A percentile compares a stretch with the other conserved stretches of the same genome.
Conservation (phyloP, 2,329 filamentous ascomycete species). For the Colletotrichum simmondsii region DNA sequence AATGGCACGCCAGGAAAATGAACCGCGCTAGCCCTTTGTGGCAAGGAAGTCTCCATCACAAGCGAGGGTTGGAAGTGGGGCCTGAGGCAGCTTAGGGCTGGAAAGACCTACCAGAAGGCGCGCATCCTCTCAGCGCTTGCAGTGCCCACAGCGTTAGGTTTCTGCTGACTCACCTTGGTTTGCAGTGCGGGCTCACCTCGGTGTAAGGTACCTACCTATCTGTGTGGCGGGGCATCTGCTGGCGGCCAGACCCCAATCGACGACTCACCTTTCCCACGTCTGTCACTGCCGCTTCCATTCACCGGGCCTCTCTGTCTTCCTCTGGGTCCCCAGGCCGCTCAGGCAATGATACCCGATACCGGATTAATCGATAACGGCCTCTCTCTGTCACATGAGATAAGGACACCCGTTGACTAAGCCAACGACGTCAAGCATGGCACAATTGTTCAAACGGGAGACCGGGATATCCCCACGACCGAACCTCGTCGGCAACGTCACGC, state of each 20-base stretch:
- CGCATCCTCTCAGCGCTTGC: neutral
- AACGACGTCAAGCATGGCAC: neutral
- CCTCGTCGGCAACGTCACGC: conserved; percentile 26
- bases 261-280: neutral
- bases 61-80: conserved; percentile 47
- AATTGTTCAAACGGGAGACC: neutral
- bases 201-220: too few relatives aligned
- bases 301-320: too few relatives aligned
- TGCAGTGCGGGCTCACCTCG: neutral
- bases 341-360: neutral
- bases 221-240: neutral
- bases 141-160: neutral
- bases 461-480: conserved; percentile 6
- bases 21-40: conserved; percentile 45
- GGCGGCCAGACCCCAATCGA: neutral
- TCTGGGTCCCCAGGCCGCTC: too few relatives aligned
- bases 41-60: conserved; percentile 43
- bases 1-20: conserved; percentile 6
- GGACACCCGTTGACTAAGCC: conserved; percentile 13
- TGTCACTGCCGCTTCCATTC: neutral
- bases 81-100: conserved; percentile 50
- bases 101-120: conserved; percentile 47
- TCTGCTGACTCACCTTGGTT: conserved; percentile 5
- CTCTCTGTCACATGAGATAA: neutral
- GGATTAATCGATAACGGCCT: neutral